Conservation (phyloP, 1,139 yeast species). For the Kluyveromyces sp. region DNA sequence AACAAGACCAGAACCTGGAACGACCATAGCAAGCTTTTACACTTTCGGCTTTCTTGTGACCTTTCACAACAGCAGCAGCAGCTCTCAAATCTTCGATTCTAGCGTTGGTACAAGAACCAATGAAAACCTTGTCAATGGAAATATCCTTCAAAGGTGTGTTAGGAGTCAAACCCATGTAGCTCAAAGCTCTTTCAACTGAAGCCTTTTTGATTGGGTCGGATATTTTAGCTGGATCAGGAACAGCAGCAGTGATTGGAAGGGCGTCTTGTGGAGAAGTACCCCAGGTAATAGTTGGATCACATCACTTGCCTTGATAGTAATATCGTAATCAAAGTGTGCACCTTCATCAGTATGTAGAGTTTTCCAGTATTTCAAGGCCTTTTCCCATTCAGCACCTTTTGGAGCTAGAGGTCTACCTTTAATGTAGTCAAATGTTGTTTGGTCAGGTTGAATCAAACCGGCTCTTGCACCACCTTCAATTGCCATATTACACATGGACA, state of each 20-base stretch:
- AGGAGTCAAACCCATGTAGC: constrained; percentile 85
- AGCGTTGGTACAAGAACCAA: constrained; percentile 97
- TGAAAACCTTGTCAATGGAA: constrained; percentile 82
- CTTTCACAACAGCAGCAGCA: constrained; percentile 90
- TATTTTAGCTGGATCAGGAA: constrained; percentile 78
- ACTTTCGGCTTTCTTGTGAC: constrained; percentile 75
- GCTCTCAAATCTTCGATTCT: constrained; percentile 95
- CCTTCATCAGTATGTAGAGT: constrained; percentile 81
- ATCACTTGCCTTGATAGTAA: constrained; percentile 72
- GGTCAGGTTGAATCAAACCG: constrained; percentile 97
- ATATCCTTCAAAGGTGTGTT: constrained; percentile 72
- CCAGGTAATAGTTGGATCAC: constrained; percentile 94
- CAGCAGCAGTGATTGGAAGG: constrained; percentile 79
- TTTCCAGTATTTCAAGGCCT: constrained; percentile 86
- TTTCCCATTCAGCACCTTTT: constrained; percentile 86
- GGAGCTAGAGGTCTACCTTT: constrained; percentile 95
- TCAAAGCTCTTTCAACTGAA: constrained; percentile 84
- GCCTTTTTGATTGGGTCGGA: constrained; percentile 69
- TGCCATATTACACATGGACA: constrained; percentile 99
- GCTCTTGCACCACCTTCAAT: constrained; percentile 99
- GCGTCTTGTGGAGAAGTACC: constrained; percentile 99
- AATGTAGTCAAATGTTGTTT: constrained; percentile 75
- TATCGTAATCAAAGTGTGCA: constrained; percentile 81
- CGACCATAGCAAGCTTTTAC: constrained; percentile 82
- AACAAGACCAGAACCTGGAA: constrained; percentile 95